Evolutionary conservation across 495 filamentous ascomycete species (phyloP).

Genomic region (Aspergillus ostianus): DNA sequence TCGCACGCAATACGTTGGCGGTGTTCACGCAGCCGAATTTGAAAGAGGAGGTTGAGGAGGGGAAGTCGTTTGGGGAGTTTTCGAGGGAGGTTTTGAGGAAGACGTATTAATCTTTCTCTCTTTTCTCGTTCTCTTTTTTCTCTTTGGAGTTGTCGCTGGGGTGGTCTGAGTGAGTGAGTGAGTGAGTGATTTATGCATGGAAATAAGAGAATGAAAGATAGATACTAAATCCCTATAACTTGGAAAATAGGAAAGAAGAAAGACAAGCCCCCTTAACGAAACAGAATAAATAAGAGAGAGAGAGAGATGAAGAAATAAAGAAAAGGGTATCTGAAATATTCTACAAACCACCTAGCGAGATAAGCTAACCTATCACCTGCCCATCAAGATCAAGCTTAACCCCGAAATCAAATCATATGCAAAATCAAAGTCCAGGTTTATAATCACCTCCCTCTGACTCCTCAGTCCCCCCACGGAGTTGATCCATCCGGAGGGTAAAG

Average conservation of each 20-base stretch:
- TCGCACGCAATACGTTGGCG: constrained; percentile 90
- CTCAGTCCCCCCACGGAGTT: constrained; percentile 24
- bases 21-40: constrained; percentile 98
- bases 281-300: no score
- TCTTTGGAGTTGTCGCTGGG: no score
- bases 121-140: neutral
- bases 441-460: constrained; percentile 27
- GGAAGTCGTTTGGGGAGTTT: constrained; percentile 82
- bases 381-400: neutral
- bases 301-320: neutral
- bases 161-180: no score
- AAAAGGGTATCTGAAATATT: neutral
- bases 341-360: neutral
- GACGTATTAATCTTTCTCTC: constrained; percentile 53
- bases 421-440: constrained; percentile 8
- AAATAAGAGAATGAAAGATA: no score
- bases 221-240: no score
- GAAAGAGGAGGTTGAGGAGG: constrained; percentile 73
- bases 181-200: no score
- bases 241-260: neutral
- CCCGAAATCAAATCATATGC: neutral
- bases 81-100: constrained; percentile 77
- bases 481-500: constrained; percentile 18
- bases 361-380: neutral
- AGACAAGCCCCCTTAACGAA: neutral